Conservation (phyloP, 2,329 filamentous ascomycete genomes). For the Cladosporium sp. region DNA sequence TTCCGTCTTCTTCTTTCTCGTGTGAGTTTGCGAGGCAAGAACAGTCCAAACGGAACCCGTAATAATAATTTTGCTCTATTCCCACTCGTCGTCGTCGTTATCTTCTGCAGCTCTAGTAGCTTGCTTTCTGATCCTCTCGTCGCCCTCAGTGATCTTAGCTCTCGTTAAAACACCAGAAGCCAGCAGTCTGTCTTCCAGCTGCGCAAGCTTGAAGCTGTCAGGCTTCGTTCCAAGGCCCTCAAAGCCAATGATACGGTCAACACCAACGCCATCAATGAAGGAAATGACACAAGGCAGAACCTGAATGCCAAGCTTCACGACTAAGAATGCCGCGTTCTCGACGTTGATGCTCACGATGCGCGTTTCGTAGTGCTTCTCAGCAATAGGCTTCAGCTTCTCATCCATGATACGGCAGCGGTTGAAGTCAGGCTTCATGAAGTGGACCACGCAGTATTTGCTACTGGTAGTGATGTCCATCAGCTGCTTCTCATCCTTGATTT, state of each 20-base stretch:
- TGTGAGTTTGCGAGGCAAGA: too few species aligned
- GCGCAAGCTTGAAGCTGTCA: slow-evolving; percentile 52
- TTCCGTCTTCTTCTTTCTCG: too few species aligned
- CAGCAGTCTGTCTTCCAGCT: slow-evolving; percentile 51
- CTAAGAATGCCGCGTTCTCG: slow-evolving; percentile 57
- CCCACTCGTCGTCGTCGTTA: slow-evolving; percentile 40
- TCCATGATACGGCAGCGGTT: slow-evolving; percentile 60
- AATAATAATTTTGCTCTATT: neutral
- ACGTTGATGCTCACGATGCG: slow-evolving; percentile 56
- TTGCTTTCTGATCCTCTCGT: slow-evolving; percentile 33
- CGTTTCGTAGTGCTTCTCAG: slow-evolving; percentile 56
- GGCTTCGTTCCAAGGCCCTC: slow-evolving; percentile 52
- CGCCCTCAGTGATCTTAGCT: slow-evolving; percentile 47
- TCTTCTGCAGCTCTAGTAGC: slow-evolving; percentile 34
- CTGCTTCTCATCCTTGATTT: slow-evolving; percentile 56
- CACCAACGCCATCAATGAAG: slow-evolving; percentile 52
- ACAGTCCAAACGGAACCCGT: neutral
- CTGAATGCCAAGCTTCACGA: slow-evolving; percentile 54
- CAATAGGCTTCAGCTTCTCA: slow-evolving; percentile 51
- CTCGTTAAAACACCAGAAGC: slow-evolving; percentile 49
- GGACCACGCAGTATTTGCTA: slow-evolving; percentile 55
- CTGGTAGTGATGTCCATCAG: slow-evolving; percentile 59
- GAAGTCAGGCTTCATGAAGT: slow-evolving; percentile 64
- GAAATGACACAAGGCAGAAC: slow-evolving; percentile 57
- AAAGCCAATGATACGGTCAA: slow-evolving; percentile 56